Base-by-base conservation (phyloP, 164 flowering plant species). In the Piper longum region DNA sequence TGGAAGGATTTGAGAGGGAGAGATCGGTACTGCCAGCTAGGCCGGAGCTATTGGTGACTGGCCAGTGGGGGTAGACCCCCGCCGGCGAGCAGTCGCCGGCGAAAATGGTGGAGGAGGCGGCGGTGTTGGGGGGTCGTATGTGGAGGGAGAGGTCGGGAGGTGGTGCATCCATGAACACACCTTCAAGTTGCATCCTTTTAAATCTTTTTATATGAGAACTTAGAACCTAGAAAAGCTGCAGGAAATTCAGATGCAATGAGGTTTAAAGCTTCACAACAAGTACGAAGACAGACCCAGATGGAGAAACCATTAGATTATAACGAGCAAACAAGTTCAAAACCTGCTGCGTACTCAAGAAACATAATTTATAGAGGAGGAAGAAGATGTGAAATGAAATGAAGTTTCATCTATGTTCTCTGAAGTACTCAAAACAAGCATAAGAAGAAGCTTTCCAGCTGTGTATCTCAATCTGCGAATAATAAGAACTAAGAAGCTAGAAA, bases 1-100 rank as follows among this genome's bases (percentile, higher is more conserved):
- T 48, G 60, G 60, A 57, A 4, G 78, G 78, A 48, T 74, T 71
- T 12, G 79, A 72, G 57, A 83, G 74, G 39, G 88, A 81, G 64
- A 81, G 82, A 54, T 81, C 81, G n/a, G 80, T 77, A 66, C 75
- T 26, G 52, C 61, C 60, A 39, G 61, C 59, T 41, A 72, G 66
- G 18, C 62, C 17, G 51, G 74, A 72, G 54, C 57, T 60, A 36
- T 72, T 62, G 16, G 70, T 64, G 52, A 39, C 45, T 60, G 60
- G 71, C 60, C 36, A 26, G 36, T 0, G 36, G 36, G 36, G 36
- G 56, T 62, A 57, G 17, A 60, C 65, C 2, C 58, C 54, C 69
- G 70, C 78, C 16, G 55, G 65, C 14, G 66, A 70, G 12, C 16
- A 7, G 62, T 11, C 62, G 60, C n/a, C 36, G 42, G 44, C 59